phyloP scores from a whole-genome alignment of 148 eudicot genomes.

The Polygonum aviculare region DNA sequence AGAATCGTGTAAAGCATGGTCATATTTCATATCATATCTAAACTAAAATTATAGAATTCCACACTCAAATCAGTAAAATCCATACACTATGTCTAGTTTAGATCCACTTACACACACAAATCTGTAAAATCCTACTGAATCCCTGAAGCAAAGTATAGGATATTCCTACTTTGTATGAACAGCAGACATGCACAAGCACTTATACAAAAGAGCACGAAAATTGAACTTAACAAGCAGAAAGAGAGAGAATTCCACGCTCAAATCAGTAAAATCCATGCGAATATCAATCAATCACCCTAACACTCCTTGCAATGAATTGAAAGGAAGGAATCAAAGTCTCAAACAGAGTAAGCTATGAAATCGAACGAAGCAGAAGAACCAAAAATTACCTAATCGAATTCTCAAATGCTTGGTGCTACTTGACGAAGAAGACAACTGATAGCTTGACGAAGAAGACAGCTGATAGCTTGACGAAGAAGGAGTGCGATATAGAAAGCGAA shows the following conservation, averaged over 20 bases:
- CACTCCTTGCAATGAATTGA: background rate
- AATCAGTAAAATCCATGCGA: background rate
- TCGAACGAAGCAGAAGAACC: background rate
- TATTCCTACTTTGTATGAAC: background rate
- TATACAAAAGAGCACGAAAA: background rate
- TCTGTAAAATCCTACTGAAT: background rate
- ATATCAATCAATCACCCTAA: background rate
- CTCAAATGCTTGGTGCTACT: background rate
- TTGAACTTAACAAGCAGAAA: background rate
- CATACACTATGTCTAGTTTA: background rate
- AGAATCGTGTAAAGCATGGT: too few species aligned
- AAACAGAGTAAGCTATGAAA: background rate
- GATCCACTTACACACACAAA: background rate
- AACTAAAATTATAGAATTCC: background rate
- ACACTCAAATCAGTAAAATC: background rate
- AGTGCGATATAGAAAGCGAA: background rate
- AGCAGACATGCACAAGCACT: background rate
- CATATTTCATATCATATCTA: too few species aligned
- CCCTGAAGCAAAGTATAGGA: background rate
- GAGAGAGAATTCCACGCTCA: background rate
- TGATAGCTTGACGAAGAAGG: conserved; percentile 9
- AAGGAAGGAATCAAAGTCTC: background rate
- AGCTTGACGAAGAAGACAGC: too few species aligned
- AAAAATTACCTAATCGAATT: background rate
- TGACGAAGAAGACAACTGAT: background rate